Evolutionary conservation across 73 alveolate species (phyloP).

Genomic region (Uronychia binucleata): DNA sequence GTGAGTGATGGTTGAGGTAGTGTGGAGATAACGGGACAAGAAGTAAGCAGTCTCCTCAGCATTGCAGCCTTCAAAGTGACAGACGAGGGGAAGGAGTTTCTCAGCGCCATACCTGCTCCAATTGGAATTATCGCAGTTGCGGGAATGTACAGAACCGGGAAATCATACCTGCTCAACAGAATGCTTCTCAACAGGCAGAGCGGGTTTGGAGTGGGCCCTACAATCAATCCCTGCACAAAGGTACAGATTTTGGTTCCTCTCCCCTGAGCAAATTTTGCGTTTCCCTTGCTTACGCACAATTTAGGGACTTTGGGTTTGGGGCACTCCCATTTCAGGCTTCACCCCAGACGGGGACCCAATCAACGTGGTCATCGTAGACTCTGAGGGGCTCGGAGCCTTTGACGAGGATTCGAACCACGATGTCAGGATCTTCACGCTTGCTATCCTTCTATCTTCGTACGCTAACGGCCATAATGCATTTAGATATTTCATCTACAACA

Average conservation of each 20-base stretch:
- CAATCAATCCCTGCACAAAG: constrained; percentile 92
- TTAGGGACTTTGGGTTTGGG: constrained; percentile 96
- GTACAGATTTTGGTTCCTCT: too few species aligned
- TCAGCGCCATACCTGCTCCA: constrained; percentile 71
- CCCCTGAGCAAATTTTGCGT: background rate
- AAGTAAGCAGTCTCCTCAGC: background rate
- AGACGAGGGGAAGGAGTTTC: background rate
- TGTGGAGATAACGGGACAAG: constrained; percentile 9
- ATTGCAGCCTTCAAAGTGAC: background rate
- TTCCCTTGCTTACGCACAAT: background rate
- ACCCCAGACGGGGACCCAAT: constrained; percentile 87
- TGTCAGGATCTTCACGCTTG: constrained; percentile 88
- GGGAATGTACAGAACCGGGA: constrained; percentile 99
- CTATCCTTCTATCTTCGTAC: constrained; percentile 84
- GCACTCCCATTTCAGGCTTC: constrained; percentile 84
- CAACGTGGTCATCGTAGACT: constrained; percentile 80
- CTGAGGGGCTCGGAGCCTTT: constrained; percentile 94
- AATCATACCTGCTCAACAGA: constrained; percentile 94
- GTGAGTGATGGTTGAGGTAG: too few species aligned
- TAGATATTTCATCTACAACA: constrained; percentile 79
- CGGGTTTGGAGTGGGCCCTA: constrained; percentile 97
- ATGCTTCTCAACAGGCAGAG: constrained; percentile 87
- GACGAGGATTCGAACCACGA: constrained; percentile 97
- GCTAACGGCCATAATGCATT: background rate
- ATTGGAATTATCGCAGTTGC: constrained; percentile 96